phyloP scores from a whole-genome alignment of 306 rosid species.

The Cicer chorassanicum region DNA sequence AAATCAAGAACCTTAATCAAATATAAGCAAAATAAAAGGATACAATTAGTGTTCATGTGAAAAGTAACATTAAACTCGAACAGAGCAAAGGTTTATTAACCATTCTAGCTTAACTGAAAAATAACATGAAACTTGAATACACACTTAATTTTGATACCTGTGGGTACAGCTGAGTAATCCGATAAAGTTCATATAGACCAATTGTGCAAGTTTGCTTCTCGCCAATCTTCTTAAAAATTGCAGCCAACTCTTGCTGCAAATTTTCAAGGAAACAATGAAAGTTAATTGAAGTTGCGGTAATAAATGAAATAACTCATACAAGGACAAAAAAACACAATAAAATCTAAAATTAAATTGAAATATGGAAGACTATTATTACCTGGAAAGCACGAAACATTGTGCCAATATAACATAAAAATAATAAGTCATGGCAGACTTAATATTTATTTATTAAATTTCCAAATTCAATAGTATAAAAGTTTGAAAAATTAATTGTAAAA shows the following conservation, averaged over 20 bases:
- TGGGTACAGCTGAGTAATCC: slow-evolving; percentile 95
- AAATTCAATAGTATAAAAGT: neutral
- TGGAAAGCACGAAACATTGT: neutral
- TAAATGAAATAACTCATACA: neutral
- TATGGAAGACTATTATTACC: neutral
- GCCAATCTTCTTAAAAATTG: slow-evolving; percentile 98
- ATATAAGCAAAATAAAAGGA: slow-evolving; percentile 1
- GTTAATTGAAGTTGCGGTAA: slow-evolving; percentile 27
- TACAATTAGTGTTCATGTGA: neutral
- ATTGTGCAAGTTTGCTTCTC: slow-evolving; percentile 98
- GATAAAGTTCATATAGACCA: slow-evolving; percentile 90
- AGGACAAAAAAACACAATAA: slow-evolving; percentile 11
- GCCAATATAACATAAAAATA: neutral
- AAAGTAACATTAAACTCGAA: slow-evolving; percentile 10
- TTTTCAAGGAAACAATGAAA: slow-evolving; percentile 17
- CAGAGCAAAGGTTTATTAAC: slow-evolving; percentile 1
- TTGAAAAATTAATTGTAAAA: neutral
- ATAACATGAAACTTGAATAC: slow-evolving; percentile 22
- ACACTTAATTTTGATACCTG: slow-evolving; percentile 56
- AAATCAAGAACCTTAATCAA: slow-evolving; percentile 38
- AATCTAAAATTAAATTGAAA: neutral
- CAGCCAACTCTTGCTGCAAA: slow-evolving; percentile 95
- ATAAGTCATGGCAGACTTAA: neutral
- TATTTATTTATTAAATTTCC: neutral
- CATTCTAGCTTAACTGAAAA: slow-evolving; percentile 8